phyloP scores from a whole-genome alignment of 495 filamentous ascomycete species.

The Neurospora sp. region DNA sequence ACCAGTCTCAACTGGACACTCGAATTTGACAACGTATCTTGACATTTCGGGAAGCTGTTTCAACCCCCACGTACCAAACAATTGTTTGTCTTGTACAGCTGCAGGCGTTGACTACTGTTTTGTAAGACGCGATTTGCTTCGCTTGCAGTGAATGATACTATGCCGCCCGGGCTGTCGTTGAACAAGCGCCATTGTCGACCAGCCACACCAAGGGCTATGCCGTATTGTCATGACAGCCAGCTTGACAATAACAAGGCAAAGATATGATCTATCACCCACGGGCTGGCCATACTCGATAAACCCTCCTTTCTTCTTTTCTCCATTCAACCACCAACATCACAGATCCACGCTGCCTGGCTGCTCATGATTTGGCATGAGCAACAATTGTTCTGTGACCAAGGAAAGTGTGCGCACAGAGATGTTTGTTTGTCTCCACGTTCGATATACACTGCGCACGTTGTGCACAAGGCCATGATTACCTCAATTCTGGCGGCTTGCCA shows the following conservation, averaged over 20 bases:
- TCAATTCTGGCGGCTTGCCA: not conserved
- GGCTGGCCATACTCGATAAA: not conserved
- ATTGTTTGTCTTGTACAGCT: not conserved
- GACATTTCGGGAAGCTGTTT: not conserved
- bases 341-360: not conserved
- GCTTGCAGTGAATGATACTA: not conserved
- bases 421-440: not conserved
- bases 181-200: not conserved
- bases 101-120: not conserved
- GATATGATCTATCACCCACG: not conserved
- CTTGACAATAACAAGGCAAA: not conserved
- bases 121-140: not conserved
- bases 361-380: not conserved
- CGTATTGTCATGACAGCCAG: not conserved
- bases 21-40: not conserved
- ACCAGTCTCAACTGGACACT: not conserved
- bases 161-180: not conserved
- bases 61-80: not conserved
- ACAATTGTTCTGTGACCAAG: not conserved
- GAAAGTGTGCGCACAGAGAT: not conserved
- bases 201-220: not conserved
- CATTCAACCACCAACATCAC: not conserved
- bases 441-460: not conserved
- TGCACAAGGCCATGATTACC: not conserved
- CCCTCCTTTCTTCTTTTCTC: not conserved